phyloP scores from a whole-genome alignment of 495 filamentous ascomycete species.

The Xylaria cubensis region DNA sequence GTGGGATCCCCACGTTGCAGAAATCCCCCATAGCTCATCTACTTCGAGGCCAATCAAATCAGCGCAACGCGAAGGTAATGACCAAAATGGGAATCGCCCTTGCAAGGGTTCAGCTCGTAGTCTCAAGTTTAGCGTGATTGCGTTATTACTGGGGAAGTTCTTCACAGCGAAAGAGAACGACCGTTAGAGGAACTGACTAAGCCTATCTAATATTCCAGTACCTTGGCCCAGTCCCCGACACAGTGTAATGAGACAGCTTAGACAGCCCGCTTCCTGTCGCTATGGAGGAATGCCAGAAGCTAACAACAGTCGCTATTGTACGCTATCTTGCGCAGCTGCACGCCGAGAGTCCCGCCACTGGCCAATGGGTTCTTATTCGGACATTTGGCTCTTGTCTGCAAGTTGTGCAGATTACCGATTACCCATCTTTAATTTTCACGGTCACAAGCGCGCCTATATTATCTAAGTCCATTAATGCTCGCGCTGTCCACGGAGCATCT shows the following conservation, averaged over 20 bases:
- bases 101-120: conserved; percentile 32
- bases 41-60: conserved; percentile 36
- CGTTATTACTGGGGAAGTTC: conserved; percentile 32
- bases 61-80: conserved; percentile 32
- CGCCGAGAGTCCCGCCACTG: conserved; percentile 33
- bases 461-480: conserved; percentile 3
- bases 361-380: conserved; percentile 43
- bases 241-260: conserved; percentile 18
- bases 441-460: conserved; percentile 12
- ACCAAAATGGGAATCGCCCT: conserved; percentile 37
- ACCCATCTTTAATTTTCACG: conserved; percentile 37
- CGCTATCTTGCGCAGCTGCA: conserved; percentile 28
- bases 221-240: conserved; percentile 14
- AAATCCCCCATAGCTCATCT: conserved; percentile 23
- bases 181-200: conserved; percentile 17
- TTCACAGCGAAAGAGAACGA: neutral
- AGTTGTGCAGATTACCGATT: conserved; percentile 19
- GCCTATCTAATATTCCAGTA: conserved; percentile 8
- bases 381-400: conserved; percentile 40
- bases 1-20: conserved; percentile 24
- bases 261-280: conserved; percentile 2
- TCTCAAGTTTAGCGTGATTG: conserved; percentile 36
- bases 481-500: neutral
- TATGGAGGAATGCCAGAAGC: conserved; percentile 27
- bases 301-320: conserved; percentile 6